Base-by-base conservation (phyloP, 2,329 filamentous ascomycete species). In the Alternaria longipes region DNA sequence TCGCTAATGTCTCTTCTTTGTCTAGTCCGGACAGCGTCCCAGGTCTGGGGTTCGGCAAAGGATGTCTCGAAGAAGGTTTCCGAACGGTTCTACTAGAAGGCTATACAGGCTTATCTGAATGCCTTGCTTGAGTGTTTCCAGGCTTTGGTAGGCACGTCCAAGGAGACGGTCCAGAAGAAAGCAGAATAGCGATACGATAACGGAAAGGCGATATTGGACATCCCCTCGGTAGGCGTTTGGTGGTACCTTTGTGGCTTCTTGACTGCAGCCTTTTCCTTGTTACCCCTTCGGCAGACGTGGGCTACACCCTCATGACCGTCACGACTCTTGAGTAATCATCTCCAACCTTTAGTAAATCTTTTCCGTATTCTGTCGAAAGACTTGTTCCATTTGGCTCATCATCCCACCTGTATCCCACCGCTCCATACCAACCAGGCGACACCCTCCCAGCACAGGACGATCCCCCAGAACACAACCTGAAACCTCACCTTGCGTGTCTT, bases 401-500 rank as follows among this genome's bases (percentile, higher is more conserved):
- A 60, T 52, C 22, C 16, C 24, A 54, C 28, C n/a, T 30, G 41
- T 11, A 60, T 32, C 20, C 61, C 62, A 12, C 63, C 53, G n/a
- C 32, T 70, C 67, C 70, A 74, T 5, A 72, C 20, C 0, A 45
- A 45, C 66, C 67, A 77, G 52, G 68, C 68, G 4, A 74, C 26
- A 5, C 63, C 63, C 40, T 78, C 71, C 74, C 75, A 77, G 0
- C 56, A 66, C 16, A 70, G 3, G 6, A 78, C 67, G 24, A 76
- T 76, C 3, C 56, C 54, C 76, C 76, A 78, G 52, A 77, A 78
- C 12, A 64, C 53, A 7, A 72, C 40, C 51, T 74, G 69, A 44
- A 77, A 78, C 0, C 55, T 51, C 11, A 44, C 61, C 63, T 78
- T 79, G 49, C 64, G 63, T 28, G 74, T 79, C 65, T 79, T 79